Evolutionary conservation across 306 rosid genomes (phyloP).

Genomic region (Pterocarpus macrocarpus): DNA sequence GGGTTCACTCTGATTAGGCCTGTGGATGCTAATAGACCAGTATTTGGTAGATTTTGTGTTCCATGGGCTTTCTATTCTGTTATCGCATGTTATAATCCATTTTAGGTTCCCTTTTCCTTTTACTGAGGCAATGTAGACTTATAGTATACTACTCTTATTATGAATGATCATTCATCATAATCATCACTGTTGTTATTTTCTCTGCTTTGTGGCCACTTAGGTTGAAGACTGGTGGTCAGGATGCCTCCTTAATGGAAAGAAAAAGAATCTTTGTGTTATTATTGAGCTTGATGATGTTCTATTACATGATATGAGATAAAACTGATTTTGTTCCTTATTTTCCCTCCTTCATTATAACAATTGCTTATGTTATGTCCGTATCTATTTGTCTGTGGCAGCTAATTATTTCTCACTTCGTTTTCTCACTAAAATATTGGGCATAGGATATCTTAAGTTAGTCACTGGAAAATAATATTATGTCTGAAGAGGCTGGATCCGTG

Average conservation of each 20-base stretch:
- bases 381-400: slow-evolving; percentile 38
- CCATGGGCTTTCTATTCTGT: not conserved
- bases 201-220: not conserved
- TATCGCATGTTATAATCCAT: not conserved
- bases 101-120: not conserved
- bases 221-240: not conserved
- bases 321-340: not conserved
- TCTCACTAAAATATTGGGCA: not conserved
- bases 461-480: slow-evolving; percentile 58
- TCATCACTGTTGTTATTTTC: not conserved
- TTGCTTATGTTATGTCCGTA: not conserved
- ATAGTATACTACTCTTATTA: not conserved
- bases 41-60: not conserved
- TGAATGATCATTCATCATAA: not conserved
- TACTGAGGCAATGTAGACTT: not conserved
- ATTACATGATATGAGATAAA: slow-evolving; percentile 3
- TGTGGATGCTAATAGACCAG: not conserved
- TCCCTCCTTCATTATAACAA: not conserved
- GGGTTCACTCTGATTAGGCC: not conserved
- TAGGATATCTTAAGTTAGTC: slow-evolving; percentile 40
- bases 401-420: slow-evolving; percentile 16
- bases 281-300: slow-evolving; percentile 2
- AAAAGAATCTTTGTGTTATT: not conserved
- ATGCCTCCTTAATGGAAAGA: not conserved
- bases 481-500: slow-evolving; percentile 81